Conservation (phyloP, 1,284 basidiomycete genomes). For the Vanrija pseudolonga region DNA sequence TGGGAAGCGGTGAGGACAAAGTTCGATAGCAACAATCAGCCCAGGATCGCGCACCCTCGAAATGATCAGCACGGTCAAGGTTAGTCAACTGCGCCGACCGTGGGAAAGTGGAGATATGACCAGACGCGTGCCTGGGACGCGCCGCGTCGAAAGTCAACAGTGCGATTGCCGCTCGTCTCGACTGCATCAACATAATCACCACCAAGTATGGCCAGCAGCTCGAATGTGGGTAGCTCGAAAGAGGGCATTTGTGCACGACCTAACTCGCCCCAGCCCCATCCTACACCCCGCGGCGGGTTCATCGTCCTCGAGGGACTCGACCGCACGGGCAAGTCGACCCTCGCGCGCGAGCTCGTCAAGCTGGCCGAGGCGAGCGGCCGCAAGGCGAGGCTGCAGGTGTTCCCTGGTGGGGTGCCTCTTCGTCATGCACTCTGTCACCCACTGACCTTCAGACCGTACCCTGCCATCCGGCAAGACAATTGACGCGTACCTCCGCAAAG, state of each 20-base stretch:
- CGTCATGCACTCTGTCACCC: not conserved
- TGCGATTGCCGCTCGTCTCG: no score
- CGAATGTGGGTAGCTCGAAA: no score
- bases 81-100: no score
- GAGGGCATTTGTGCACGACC: not conserved
- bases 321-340: constrained; percentile 85
- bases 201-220: no score
- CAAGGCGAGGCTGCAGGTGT: constrained; percentile 60
- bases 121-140: no score
- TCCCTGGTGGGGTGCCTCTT: constrained; percentile 65
- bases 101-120: no score
- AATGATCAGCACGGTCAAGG: no score
- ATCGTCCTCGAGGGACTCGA: constrained; percentile 94
- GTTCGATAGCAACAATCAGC: no score
- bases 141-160: no score
- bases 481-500: constrained; percentile 79
- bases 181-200: no score
- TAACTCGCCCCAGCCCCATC: not conserved
- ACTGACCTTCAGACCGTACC: constrained; percentile 66
- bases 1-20: not conserved
- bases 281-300: constrained; percentile 60
- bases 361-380: constrained; percentile 49
- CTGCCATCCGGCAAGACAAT: constrained; percentile 92
- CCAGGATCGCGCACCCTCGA: no score
- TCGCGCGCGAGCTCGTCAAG: constrained; percentile 62